phyloP scores from a whole-genome alignment of 345 rosid species.

The Litchi chinensis region DNA sequence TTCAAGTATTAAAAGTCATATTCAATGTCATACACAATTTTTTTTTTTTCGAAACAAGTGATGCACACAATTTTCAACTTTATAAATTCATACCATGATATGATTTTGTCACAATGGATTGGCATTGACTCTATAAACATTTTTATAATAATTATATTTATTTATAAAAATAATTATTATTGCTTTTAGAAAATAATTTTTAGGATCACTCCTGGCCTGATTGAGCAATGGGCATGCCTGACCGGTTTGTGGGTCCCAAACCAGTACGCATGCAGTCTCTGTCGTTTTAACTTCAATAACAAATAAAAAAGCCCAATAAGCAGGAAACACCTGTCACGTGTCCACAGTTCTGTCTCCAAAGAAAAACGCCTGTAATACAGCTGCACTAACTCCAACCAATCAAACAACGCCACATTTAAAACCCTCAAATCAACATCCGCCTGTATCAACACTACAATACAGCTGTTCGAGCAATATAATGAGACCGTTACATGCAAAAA shows the following conservation, averaged over 20 bases:
- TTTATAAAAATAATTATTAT: not conserved
- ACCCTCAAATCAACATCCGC: too few relatives aligned
- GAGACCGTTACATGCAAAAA: too few relatives aligned
- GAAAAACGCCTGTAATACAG: not conserved
- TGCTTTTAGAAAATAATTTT: not conserved
- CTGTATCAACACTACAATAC: too few relatives aligned
- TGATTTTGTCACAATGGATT: not conserved
- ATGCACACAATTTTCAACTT: not conserved
- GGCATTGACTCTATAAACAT: not conserved
- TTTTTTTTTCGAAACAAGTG: too few relatives aligned
- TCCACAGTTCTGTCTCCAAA: too few relatives aligned
- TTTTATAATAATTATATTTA: too few relatives aligned
- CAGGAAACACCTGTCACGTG: slow-evolving; percentile 6
- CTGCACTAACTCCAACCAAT: not conserved
- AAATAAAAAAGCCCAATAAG: not conserved
- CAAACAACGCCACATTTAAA: too few relatives aligned
- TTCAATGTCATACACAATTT: too few relatives aligned
- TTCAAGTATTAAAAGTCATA: too few relatives aligned
- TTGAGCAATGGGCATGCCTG: not conserved
- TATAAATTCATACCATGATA: not conserved
- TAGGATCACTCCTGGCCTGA: not conserved
- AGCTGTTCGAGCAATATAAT: too few relatives aligned
- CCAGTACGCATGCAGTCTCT: not conserved
- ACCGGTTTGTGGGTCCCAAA: not conserved
- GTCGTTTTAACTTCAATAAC: too few relatives aligned